These are phyloP conservation scores for Lentinula boryana DNA, from an alignment of 768 basidiomycete species.

Conservation along the genomic window DNA sequence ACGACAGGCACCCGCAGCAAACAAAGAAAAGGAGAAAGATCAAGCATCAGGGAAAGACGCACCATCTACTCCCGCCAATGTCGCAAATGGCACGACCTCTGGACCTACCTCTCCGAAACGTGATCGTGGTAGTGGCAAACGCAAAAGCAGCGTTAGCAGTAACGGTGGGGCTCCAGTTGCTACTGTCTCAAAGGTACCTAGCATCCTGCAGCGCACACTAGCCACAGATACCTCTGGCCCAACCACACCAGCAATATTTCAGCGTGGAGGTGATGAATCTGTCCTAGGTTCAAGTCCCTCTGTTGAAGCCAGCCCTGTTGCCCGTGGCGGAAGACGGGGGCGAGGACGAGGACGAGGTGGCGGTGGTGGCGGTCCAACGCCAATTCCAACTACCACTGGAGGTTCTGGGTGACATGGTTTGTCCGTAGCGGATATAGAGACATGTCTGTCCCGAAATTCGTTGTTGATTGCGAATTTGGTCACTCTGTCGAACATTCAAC, in stretches of 20 bases:
- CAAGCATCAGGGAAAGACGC: slow-evolving; percentile 6
- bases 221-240: slow-evolving; percentile 9
- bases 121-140: slow-evolving; percentile 8
- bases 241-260: neutral
- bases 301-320: neutral
- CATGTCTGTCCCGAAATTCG: too few species aligned
- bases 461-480: too few species aligned
- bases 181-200: slow-evolving; percentile 17
- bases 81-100: neutral
- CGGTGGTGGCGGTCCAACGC: neutral
- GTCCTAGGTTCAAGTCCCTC: neutral
- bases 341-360: slow-evolving; percentile 6
- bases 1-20: slow-evolving; percentile 1
- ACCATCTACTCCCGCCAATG: neutral
- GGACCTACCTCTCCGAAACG: neutral
- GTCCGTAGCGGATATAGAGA: too few species aligned
- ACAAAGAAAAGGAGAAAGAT: slow-evolving; percentile 15
- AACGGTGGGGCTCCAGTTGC: slow-evolving; percentile 6
- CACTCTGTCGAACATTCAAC: too few species aligned
- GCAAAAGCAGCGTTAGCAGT: slow-evolving; percentile 2
- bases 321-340: slow-evolving; percentile 6
- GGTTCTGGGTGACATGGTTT: neutral
- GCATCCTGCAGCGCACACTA: slow-evolving; percentile 23
- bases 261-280: neutral
- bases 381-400: neutral